Base-by-base conservation (phyloP, 2,329 filamentous ascomycete genomes). In the Xylogone sp. region DNA sequence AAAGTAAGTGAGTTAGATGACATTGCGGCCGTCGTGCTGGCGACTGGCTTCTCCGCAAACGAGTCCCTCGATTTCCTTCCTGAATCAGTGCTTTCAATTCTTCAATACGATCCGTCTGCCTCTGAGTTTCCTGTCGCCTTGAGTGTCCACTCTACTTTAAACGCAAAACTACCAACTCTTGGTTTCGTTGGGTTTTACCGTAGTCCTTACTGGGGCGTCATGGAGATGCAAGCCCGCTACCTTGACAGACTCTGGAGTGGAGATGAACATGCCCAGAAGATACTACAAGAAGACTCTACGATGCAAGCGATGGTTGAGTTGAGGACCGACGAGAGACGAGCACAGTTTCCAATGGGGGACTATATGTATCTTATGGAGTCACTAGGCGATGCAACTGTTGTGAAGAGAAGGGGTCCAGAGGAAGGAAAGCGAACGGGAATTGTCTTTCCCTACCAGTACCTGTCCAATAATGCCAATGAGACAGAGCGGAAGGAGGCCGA, bases 181-280 rank as follows among this genome's bases (percentile, higher is more conserved):
- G 88, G 87, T 0, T 92, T 94, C 60, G 84, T 94, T 1, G 90
- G 90, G 0, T 90, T 91, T 68, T 95, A 95, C 63, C 80, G 90
- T 54, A 87, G 87, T 0, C 88, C 89, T 0, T 94, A 90, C 65
- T 95, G 90, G 90, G 87, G 87, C 1, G 83, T 91, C 0, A 90
- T 93, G 78, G 89, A 94, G 66, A 88, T 91, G 86, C 90, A 95
- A 68, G 85, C 89, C 2, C 79, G 86, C 1, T 78, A 88, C 55
- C 71, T 92, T 5, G 76, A 84, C 0, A 67, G 77, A 12, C 65
- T 82, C 10, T 92, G 88, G 86, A 68, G 62, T 13, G 53, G 58
- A 4, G 56, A 54, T 48, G 31, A 27, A 1, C 51, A 59, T 46
- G 61, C 59, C 9, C 51, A 16, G 13, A 66, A 58, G 56, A 63